phyloP scores from a whole-genome alignment of 345 rosid species.

The Dipteronia dyeriana region DNA sequence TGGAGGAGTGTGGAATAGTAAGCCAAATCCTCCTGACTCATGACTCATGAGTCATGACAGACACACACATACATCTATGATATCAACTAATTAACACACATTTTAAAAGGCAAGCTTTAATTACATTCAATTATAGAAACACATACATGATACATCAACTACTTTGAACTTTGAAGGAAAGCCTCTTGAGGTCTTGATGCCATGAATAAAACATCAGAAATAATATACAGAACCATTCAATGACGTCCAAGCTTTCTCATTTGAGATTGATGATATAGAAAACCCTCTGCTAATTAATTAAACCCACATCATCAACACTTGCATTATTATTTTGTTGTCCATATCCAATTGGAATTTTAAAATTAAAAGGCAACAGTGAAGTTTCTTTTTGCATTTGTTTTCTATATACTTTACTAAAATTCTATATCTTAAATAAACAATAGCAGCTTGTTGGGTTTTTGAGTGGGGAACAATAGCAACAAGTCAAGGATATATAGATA shows the following conservation, averaged over 20 bases:
- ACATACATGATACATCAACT: too few species aligned
- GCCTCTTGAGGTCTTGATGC: not conserved
- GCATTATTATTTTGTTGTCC: slow-evolving; percentile 32
- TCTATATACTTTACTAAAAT: slow-evolving; percentile 3
- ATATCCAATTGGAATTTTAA: slow-evolving; percentile 36
- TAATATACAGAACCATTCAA: too few species aligned
- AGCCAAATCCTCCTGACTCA: not conserved
- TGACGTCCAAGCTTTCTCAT: slow-evolving; percentile 6
- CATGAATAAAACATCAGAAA: too few species aligned
- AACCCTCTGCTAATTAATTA: not conserved
- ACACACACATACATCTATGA: too few species aligned
- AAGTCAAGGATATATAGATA: slow-evolving; percentile 28
- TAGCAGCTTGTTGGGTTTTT: slow-evolving; percentile 24
- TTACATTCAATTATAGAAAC: not conserved
- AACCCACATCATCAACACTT: not conserved
- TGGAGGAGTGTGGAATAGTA: not conserved
- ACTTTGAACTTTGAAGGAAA: slow-evolving; percentile 12
- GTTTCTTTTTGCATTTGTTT: slow-evolving; percentile 8
- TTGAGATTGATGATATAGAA: slow-evolving; percentile 17
- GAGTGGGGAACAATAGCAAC: slow-evolving; percentile 24
- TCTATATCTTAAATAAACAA: slow-evolving; percentile 12
- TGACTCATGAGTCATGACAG: not conserved
- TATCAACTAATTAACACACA: too few species aligned
- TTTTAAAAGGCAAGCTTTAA: too few species aligned
- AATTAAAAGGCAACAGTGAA: slow-evolving; percentile 17